Evolutionary conservation across 2,329 filamentous ascomycete species (phyloP), one percentile per base, ranked within the genome.

Genomic region (Tolypocladium guangdongense): DNA sequence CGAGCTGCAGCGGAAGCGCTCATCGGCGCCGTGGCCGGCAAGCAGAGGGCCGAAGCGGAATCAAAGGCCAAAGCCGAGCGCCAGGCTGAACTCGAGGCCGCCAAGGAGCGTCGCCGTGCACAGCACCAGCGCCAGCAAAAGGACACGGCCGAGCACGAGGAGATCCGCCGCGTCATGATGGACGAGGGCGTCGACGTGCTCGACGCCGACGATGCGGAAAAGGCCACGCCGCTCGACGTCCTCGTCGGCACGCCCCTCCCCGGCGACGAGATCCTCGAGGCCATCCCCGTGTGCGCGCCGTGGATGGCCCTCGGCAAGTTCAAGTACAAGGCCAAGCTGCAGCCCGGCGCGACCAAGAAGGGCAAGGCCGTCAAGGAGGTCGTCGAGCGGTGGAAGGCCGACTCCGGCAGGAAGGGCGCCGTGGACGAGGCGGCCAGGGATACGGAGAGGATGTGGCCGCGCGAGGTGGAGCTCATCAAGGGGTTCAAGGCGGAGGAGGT

Each of bases 301-400:
- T 87, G 83, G 76, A 72, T 69, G 27, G 83, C 84, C 2, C 70
- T 87, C 59, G 76, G 71, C 2, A 81, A 80, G 53, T 88, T 87
- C 71, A 96, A 96, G 71, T 97, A 96, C 75, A 95, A 95, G 70
- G 88, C 85, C 52, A 99, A 99, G 74, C 70, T 99, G 62, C 93
- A 97, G 70, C 93, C 93, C 0, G 93, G 93, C 0, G 72, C 83
- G 0, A 79, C 86, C 58, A 99, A 97, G 77, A 96, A 96, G 73
- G 92, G 93, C 11, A 97, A 96, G 67, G 91, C 90, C 0, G 83
- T 96, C 49, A 89, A 88, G 66, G 92, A 97, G 69, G 86, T 97
- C 35, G 70, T 97, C n/a, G 83, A 85, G 49, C 80, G 81, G 55
- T 96, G 92, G 91, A 78, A 86, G 58, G 69, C 76, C 22, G 89